Percentiles rank a stretch among this genome's conserved stretches.
Conservation (phyloP, 805 yeast species). For the Ogataea sp. region DNA sequence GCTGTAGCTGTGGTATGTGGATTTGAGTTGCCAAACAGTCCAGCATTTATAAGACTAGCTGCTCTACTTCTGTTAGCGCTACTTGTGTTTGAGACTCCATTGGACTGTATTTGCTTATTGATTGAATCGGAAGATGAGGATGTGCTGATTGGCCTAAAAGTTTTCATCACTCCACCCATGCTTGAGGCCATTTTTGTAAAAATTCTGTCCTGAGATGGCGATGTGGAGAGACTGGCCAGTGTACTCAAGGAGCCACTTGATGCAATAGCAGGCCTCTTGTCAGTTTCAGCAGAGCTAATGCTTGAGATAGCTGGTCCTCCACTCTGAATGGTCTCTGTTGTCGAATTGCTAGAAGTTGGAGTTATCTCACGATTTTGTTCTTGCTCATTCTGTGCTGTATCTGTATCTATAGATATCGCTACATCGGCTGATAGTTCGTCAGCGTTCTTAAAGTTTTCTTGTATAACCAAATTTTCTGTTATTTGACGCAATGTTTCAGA, state of each 20-base stretch:
- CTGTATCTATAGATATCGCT: not conserved
- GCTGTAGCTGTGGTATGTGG: not conserved
- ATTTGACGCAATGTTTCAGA: slow-evolving; percentile 20
- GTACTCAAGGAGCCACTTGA: not conserved
- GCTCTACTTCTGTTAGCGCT: slow-evolving; percentile 19
- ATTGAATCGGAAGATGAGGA: slow-evolving; percentile 25
- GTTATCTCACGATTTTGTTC: slow-evolving; percentile 12
- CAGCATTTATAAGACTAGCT: slow-evolving; percentile 20
- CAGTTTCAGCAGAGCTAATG: not conserved
- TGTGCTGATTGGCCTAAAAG: slow-evolving; percentile 23
- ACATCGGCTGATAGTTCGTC: no score
- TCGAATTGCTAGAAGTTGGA: slow-evolving; percentile 23
- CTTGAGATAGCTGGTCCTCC: not conserved
- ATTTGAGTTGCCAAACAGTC: slow-evolving; percentile 11
- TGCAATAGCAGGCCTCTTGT: not conserved
- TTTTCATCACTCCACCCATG: slow-evolving; percentile 28
- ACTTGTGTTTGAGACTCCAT: not conserved
- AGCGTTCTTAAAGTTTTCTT: not conserved
- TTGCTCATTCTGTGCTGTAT: not conserved
- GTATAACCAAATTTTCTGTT: slow-evolving; percentile 21
- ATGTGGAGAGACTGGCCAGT: not conserved
- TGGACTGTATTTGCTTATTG: slow-evolving; percentile 8
- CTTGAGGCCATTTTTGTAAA: slow-evolving; percentile 22
- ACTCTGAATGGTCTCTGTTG: slow-evolving; percentile 7
- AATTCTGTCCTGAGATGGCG: slow-evolving; percentile 18